phyloP scores from a whole-genome alignment of 1,284 basidiomycete genomes.

The Pseudomicrostroma phylloplanum region DNA sequence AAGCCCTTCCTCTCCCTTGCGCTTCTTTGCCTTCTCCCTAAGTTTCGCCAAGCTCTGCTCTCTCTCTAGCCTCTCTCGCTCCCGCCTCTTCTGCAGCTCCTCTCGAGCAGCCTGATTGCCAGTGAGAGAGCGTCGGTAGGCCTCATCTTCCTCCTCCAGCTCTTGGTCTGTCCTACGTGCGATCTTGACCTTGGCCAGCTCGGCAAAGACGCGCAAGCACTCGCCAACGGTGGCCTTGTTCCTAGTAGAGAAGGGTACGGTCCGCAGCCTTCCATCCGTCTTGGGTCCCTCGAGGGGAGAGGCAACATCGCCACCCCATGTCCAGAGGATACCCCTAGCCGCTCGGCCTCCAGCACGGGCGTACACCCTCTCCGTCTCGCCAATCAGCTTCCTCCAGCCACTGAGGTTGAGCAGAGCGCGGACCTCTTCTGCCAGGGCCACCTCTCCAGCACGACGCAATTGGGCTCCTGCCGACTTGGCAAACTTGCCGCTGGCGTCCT shows the following conservation, averaged over 20 bases:
- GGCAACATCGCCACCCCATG: constrained; percentile 31
- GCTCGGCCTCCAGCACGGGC: constrained; percentile 38
- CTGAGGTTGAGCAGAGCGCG: constrained; percentile 21
- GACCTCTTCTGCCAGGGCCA: constrained; percentile 77
- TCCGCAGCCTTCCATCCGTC: constrained; percentile 49
- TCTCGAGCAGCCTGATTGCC: constrained; percentile 8
- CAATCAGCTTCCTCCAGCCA: constrained; percentile 41
- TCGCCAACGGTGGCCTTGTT: constrained; percentile 75
- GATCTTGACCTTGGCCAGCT: constrained; percentile 77
- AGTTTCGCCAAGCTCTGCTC: constrained; percentile 3
- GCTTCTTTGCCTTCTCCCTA: constrained; percentile 6
- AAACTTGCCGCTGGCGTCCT: constrained; percentile 81
- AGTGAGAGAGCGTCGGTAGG: constrained; percentile 16
- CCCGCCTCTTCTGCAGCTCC: constrained; percentile 7
- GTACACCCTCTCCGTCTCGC: constrained; percentile 42
- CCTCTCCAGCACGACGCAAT: constrained; percentile 90
- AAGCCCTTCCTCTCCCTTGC: background rate
- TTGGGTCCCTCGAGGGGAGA: constrained; percentile 44
- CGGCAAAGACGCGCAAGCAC: constrained; percentile 75
- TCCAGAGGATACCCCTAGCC: constrained; percentile 45
- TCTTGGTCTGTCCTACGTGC: constrained; percentile 79
- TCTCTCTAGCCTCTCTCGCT: constrained; percentile 10
- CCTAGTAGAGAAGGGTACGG: constrained; percentile 39
- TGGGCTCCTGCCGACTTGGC: constrained; percentile 92
- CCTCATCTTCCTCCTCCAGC: constrained; percentile 58